Base-by-base conservation (phyloP, 345 rosid genomes). In the Citrus hindsii region DNA sequence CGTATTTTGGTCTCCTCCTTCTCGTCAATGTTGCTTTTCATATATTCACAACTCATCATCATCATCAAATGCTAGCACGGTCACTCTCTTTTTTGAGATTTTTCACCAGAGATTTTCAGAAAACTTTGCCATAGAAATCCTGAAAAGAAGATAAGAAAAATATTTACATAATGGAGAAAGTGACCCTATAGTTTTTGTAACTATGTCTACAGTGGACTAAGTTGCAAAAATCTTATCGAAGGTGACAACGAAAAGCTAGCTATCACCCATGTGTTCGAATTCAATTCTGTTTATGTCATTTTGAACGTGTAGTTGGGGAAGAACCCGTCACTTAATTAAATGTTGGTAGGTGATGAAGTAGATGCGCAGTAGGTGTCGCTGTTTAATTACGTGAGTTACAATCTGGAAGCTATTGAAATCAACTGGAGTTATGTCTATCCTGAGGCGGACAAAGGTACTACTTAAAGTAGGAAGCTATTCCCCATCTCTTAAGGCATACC, bases 1-100 rank as follows among this genome's bases (percentile, higher is more conserved):
- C 37, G 1, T 69, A 79, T 9, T 77, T 76, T 79, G 55, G 68
- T 65, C 46, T 70, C 68, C 77, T 84, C 86, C 9, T 60, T 56
- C 55, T 70, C 82, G 37, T 27, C 66, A 28, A 78, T 72, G 48
- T 9, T 53, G 19, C 48, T 33, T 28, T 32, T 72, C 74, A 18
- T 30, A 51, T 71, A 16, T 21, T 71, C 62, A 19, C 27, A 18
- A 40, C 38, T 28, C 74, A 18, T 70, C 59, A 5, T 63, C 33
- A 63, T 63, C 35, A 63, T 27, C 51, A 46, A 53, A 53, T 53
- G 58, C 51, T 46, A 13, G 51, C 51, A 13, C 51, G 1, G 13
- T 46, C 51, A 13, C 51, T 46, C 51, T 13, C 51, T 12, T 13
- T 46, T 46, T 13, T 46, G 51, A 13, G 51, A 3, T 46, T 46